Base-by-base conservation (phyloP, 2,329 filamentous ascomycete genomes). In the Cladosporium sphaerospermum region DNA sequence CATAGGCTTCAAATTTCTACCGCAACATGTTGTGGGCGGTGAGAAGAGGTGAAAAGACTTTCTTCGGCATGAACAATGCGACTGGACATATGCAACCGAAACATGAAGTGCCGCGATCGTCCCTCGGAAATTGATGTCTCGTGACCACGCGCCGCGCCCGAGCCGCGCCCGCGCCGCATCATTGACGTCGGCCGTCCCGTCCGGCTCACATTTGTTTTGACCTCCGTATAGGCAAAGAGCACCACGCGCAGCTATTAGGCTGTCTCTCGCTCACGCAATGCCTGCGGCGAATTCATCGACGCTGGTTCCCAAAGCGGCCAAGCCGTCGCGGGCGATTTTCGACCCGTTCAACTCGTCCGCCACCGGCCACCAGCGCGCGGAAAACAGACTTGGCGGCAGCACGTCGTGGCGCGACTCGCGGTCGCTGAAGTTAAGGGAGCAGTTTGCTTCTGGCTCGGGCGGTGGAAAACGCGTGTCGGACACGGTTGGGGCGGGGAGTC, bases 291-390 rank as follows among this genome's bases (percentile, higher is more conserved):
- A 51, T 5, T 44, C 48, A 8, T 31, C 44, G 3, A 42, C 19
- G 8, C 51, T 36, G 3, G 40, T 44, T 4, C 95, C 90, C 54
- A 82, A 95, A 64, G 95, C 95, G 78, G 95, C 95, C 88, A 90
- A 96, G 80, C 82, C 96, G 57, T 85, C 95, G 71, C 87, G 89
- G 71, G 89, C 95, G 78, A 96, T 95, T 81, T 81, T 96, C 59
- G 95, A 90, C 61, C 85, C 96, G 70, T 96, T 92, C 91, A 96
- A 92, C 67, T 95, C 89, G 63, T 92, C 89, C 57, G 90, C 96
- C 70, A 89, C 83, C 63, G 84, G 81, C 65, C 89, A 96, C 67
- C 90, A 95, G 70, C 79, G 83, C 39, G 82, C 87, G 40, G 86
- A 92, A 55, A 84, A 82, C 55, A 71, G 74, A 3, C 76, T 85